A percentile compares a stretch with the other conserved stretches of the same genome.
Conservation (phyloP, 306 rosid species). For the Acacia acuminata region DNA sequence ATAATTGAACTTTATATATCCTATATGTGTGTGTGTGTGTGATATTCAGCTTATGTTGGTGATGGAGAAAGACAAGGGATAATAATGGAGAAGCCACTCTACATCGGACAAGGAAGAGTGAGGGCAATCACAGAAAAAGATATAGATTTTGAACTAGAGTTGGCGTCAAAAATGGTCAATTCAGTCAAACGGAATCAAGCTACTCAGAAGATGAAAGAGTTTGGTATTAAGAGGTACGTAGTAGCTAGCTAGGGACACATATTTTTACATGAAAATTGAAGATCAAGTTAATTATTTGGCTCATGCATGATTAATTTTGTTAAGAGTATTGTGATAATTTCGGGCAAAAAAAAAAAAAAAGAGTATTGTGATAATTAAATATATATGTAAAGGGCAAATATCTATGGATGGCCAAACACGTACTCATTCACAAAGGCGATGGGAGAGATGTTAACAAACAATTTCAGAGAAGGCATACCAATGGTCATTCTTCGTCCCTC, state of each 20-base stretch:
- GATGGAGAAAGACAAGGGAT: constrained; percentile 44
- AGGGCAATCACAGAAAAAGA: constrained; percentile 15
- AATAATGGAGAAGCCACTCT: not conserved
- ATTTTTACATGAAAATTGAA: not conserved
- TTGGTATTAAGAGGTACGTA: constrained; percentile 49
- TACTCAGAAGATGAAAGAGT: constrained; percentile 54
- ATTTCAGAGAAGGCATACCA: constrained; percentile 48
- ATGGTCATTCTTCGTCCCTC: constrained; percentile 51
- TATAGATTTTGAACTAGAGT: constrained; percentile 40
- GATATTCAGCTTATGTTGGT: constrained; percentile 49
- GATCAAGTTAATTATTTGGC: not conserved
- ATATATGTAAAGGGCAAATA: constrained; percentile 37
- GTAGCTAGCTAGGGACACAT: no score
- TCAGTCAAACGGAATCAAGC: constrained; percentile 24
- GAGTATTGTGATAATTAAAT: not conserved
- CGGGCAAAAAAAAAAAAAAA: no score
- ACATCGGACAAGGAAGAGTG: not conserved
- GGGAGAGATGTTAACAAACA: constrained; percentile 38
- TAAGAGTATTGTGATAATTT: no score
- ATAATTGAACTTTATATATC: not conserved
- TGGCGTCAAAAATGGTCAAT: constrained; percentile 34
- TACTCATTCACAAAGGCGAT: constrained; percentile 49
- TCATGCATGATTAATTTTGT: not conserved
- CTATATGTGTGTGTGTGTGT: no score
- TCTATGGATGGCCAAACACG: constrained; percentile 58